Conservation (phyloP, 768 basidiomycete species). For the Tulasnella sp. region DNA sequence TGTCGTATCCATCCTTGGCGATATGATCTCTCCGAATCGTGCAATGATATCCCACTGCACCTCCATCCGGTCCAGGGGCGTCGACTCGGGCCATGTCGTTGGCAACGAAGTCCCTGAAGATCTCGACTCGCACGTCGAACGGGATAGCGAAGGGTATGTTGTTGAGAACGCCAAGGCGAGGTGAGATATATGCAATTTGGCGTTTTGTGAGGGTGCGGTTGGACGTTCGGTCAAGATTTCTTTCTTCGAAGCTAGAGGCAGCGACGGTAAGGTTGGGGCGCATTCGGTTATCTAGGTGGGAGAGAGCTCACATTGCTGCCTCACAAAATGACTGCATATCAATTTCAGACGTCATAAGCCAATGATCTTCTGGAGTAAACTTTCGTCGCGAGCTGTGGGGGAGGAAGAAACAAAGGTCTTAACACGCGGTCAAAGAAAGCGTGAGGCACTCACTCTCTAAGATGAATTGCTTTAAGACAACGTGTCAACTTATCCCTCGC, state of each 20-base stretch:
- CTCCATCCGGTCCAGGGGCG: conserved; percentile 28
- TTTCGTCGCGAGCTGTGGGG: conserved; percentile 66
- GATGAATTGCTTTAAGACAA: conserved; percentile 77
- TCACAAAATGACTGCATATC: conserved; percentile 73
- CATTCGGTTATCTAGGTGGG: background rate
- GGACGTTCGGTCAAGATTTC: conserved; percentile 36
- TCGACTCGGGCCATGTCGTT: conserved; percentile 48
- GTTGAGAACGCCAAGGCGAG: conserved; percentile 84
- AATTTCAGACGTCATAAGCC: conserved; percentile 61
- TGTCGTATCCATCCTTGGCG: conserved; percentile 88
- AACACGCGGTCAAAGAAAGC: too few species aligned
- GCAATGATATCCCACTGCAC: conserved; percentile 3
- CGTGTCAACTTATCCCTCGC: conserved; percentile 70
- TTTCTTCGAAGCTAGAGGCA: conserved; percentile 57
- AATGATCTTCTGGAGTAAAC: conserved; percentile 80
- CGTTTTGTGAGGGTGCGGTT: conserved; percentile 53
- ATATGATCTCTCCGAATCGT: conserved; percentile 67
- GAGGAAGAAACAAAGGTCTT: background rate
- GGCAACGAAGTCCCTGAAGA: conserved; percentile 78
- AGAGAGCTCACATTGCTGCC: conserved; percentile 67
- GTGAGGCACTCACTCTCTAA: conserved; percentile 70
- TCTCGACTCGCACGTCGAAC: conserved; percentile 83
- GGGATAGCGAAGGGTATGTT: conserved; percentile 96
- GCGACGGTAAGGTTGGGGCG: background rate
- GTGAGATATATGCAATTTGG: conserved; percentile 69